Percentiles rank a stretch among this genome's conserved stretches.
Conservation (phyloP, 164 flowering plant species). For the Macadamia integrifolia region DNA sequence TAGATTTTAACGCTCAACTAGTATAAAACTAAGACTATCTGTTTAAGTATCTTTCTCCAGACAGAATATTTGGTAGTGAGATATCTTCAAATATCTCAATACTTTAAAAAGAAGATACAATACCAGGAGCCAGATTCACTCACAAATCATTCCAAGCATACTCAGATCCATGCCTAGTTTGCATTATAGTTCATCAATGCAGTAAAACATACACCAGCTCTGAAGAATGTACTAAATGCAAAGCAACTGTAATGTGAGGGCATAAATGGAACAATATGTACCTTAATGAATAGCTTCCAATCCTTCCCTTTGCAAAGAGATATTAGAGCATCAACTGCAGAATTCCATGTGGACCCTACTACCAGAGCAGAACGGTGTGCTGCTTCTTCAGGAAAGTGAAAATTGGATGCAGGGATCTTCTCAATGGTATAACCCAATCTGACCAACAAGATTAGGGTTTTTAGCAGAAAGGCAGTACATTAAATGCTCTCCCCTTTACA, state of each 20-base stretch:
- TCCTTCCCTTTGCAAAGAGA: conserved; percentile 75
- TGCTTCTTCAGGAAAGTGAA: conserved; percentile 60
- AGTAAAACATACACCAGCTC: background rate
- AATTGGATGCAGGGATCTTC: conserved; percentile 56
- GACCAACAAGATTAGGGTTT: conserved; percentile 19
- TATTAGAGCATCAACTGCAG: conserved; percentile 37
- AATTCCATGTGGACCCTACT: conserved; percentile 61
- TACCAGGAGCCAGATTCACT: background rate
- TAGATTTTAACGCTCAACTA: background rate
- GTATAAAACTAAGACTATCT: no score
- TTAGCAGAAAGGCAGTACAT: background rate
- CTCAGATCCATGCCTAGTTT: background rate
- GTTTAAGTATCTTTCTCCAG: no score
- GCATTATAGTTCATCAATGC: background rate
- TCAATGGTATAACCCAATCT: conserved; percentile 76
- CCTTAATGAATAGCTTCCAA: conserved; percentile 71
- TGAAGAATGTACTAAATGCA: no score
- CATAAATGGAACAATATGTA: conserved; percentile 8
- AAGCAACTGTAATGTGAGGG: background rate
- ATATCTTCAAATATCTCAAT: background rate
- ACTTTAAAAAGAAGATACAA: background rate
- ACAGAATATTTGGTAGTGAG: background rate
- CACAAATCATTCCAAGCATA: background rate
- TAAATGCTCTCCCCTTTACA: background rate
- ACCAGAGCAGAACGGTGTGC: conserved; percentile 40